A percentile compares a stretch with the other conserved stretches of the same genome.
Evolutionary conservation across 257 asterid genomes (phyloP).

Genomic region (Parsonsia alboflavescens): DNA sequence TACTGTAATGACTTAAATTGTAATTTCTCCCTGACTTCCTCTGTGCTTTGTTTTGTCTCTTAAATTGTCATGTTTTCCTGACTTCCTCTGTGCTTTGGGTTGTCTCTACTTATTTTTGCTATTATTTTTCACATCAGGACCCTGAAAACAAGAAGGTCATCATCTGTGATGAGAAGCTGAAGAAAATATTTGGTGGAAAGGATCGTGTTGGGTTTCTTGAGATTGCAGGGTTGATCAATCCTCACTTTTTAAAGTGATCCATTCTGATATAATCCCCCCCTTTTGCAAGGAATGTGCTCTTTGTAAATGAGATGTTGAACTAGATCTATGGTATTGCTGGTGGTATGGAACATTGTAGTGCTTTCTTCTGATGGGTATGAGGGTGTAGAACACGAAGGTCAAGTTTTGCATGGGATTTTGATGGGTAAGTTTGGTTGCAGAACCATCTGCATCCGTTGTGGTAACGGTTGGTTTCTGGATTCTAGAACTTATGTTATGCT

Average conservation of each 20-base stretch:
- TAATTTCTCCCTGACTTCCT: too few species aligned
- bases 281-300: slow-evolving; percentile 18
- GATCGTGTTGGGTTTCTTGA: slow-evolving; percentile 89
- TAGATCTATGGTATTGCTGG: slow-evolving; percentile 1
- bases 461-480: neutral
- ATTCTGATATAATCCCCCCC: slow-evolving; percentile 8
- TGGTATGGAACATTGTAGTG: slow-evolving; percentile 2
- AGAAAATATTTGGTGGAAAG: slow-evolving; percentile 58
- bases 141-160: slow-evolving; percentile 79
- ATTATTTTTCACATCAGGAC: slow-evolving; percentile 36
- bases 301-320: slow-evolving; percentile 28
- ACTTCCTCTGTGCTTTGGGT: neutral
- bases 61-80: too few species aligned
- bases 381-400: neutral
- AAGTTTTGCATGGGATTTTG: neutral
- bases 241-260: slow-evolving; percentile 62
- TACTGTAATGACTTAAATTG: neutral
- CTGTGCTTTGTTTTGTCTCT: too few species aligned
- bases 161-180: slow-evolving; percentile 87
- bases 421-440: slow-evolving; percentile 8
- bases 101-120: neutral
- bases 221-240: slow-evolving; percentile 80
- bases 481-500: neutral
- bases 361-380: neutral
- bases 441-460: neutral